Evolutionary conservation across 306 rosid genomes (phyloP), one percentile per base, ranked within the genome.

Genomic region (Phaseolus lunatus): DNA sequence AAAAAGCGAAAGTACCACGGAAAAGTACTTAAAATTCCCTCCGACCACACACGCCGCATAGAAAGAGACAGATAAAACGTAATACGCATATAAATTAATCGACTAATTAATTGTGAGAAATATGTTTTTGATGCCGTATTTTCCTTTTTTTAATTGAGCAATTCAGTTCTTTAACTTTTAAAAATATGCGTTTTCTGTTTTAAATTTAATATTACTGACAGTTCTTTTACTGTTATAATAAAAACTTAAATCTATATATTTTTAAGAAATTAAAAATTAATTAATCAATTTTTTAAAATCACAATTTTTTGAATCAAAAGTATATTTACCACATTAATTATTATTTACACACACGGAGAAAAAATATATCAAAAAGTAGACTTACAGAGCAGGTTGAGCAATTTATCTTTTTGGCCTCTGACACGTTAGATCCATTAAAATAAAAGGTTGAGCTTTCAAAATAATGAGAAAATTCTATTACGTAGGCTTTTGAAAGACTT

Each of bases 1-100:
- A 66, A 68, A 81, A 20, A 52, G 19, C 71, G 27, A 24, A 43
- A 84, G 95, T 87, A 93, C 92, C 86, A 91, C 92, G 87, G 97
- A 85, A 83, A 67, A 68, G 90, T 88, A 86, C 92, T 72, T 67
- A 10, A 26, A 70, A 64, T 79, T 73, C 66, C 58, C 31, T 18
- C 24, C 44, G 69, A n/a, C 83, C 76, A 68, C 79, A 75, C 82
- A 56, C 69, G 85, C 77, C 77, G 50, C 73, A 52, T 4, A 23
- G 81, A 74, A 57, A 77, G 53, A 49, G 73, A 79, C 82, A 76
- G 35, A 39, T 79, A 65, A 57, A 29, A 48, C 35, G 24, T 68
- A 58, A 58, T 14, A 58, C 41, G 14, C 39, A 49, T 27, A 70
- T 27, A 54, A 52, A 41, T 49, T 37, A 63, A 49, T 39, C 2